These are phyloP conservation scores for Pichia membranifaciens DNA, from an alignment of 805 yeast genomes.

Conservation along the genomic window DNA sequence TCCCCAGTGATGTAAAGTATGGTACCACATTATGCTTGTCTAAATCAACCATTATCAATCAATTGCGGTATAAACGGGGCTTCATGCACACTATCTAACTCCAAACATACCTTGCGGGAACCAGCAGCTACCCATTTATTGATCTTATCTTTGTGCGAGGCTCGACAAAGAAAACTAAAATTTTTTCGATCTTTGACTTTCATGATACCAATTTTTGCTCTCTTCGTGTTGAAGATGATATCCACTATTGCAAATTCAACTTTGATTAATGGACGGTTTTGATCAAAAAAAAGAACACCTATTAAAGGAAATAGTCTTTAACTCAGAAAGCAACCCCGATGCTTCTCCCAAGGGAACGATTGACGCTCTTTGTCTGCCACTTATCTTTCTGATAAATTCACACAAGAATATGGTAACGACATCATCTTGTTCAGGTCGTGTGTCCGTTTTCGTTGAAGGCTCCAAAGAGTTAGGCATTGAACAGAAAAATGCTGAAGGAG, in stretches of 20 bases:
- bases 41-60: too few species aligned
- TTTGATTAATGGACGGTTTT: slow-evolving; percentile 41
- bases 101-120: too few species aligned
- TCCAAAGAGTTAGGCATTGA: slow-evolving; percentile 32
- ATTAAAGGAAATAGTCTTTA: slow-evolving; percentile 44
- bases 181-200: neutral
- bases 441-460: slow-evolving; percentile 79
- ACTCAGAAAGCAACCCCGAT: slow-evolving; percentile 43
- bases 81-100: too few species aligned
- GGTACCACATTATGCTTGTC: slow-evolving; percentile 1
- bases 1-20: slow-evolving; percentile 64
- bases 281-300: slow-evolving; percentile 59
- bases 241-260: too few species aligned
- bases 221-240: too few species aligned
- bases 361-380: slow-evolving; percentile 68
- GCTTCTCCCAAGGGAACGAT: slow-evolving; percentile 85
- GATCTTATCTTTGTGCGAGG: neutral
- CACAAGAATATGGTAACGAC: slow-evolving; percentile 73
- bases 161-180: slow-evolving; percentile 6
- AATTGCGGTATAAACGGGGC: too few species aligned
- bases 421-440: slow-evolving; percentile 83
- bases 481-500: slow-evolving; percentile 4
- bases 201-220: neutral
- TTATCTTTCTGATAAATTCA: slow-evolving; percentile 61
- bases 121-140: too few species aligned